These are phyloP conservation scores for Achaetomium macrosporum DNA, from an alignment of 2,329 filamentous ascomycete genomes.

Conservation along the genomic window DNA sequence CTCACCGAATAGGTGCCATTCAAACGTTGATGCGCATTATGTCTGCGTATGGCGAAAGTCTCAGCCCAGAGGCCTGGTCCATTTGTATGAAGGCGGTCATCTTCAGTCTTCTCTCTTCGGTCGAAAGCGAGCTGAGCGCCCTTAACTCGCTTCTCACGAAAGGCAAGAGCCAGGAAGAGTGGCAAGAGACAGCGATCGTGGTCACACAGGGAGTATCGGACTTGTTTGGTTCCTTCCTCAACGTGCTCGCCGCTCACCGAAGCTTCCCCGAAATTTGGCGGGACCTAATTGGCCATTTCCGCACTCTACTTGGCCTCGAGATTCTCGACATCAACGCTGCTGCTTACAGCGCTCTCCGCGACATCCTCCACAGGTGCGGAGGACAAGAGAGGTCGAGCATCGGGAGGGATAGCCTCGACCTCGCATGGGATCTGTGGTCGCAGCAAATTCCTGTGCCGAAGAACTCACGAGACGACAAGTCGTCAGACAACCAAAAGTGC, in stretches of 20 bases:
- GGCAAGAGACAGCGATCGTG: conserved; percentile 70
- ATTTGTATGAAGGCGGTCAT: conserved; percentile 76
- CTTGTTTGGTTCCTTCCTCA: conserved; percentile 70
- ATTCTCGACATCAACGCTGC: conserved; percentile 67
- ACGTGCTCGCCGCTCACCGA: conserved; percentile 59
- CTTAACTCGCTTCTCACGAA: conserved; percentile 34
- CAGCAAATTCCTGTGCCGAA: conserved; percentile 53
- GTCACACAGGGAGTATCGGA: conserved; percentile 67
- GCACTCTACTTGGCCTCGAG: conserved; percentile 54
- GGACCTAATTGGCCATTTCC: conserved; percentile 64
- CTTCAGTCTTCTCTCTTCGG: conserved; percentile 67
- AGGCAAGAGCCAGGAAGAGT: conserved; percentile 47
- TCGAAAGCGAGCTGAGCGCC: conserved; percentile 51
- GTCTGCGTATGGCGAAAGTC: conserved; percentile 78
- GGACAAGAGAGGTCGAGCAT: conserved; percentile 39
- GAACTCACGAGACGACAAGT: conserved; percentile 37
- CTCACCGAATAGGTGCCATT: conserved; percentile 57
- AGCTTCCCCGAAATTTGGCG: conserved; percentile 71
- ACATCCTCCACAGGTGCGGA: conserved; percentile 52
- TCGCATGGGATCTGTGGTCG: conserved; percentile 66
- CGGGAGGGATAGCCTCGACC: conserved; percentile 48
- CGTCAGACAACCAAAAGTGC: conserved; percentile 68
- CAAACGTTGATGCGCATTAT: conserved; percentile 89
- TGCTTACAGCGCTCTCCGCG: conserved; percentile 60
- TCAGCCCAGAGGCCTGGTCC: conserved; percentile 74